A percentile compares a stretch with the other conserved stretches of the same genome.
These are phyloP conservation scores for Colletotrichum tamarilloi DNA, from an alignment of 2,329 filamentous ascomycete species.

Conservation along the genomic window DNA sequence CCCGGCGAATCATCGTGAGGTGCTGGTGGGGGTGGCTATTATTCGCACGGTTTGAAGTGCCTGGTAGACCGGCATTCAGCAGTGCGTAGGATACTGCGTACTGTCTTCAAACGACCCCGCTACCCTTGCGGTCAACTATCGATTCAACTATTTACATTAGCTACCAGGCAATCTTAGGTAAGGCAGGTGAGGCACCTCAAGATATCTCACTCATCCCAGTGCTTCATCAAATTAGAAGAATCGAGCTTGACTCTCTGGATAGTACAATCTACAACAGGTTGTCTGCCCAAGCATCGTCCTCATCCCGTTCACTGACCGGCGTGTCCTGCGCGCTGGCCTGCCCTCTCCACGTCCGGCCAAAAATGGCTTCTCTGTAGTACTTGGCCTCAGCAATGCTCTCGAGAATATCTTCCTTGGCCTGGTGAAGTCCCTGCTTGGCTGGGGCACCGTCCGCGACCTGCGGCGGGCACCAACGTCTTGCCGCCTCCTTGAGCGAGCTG, in stretches of 20 bases:
- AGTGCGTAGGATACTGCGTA: neutral
- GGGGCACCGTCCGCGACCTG: conserved; percentile 72
- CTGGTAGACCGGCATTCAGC: rapidly evolving
- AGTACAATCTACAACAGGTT: conserved; percentile 23
- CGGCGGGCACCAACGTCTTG: conserved; percentile 79
- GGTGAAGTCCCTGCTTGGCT: conserved; percentile 79
- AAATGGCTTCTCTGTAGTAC: conserved; percentile 82
- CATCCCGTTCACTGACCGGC: conserved; percentile 31
- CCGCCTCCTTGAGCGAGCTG: conserved; percentile 91
- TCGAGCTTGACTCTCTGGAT: neutral
- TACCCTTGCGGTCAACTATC: neutral
- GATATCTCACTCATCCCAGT: neutral
- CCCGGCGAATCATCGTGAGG: neutral
- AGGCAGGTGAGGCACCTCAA: neutral
- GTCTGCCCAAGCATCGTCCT: conserved; percentile 36
- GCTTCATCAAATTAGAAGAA: too few relatives aligned
- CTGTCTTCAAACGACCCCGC: neutral
- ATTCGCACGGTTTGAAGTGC: neutral
- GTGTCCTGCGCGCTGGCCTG: conserved; percentile 22
- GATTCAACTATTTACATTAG: neutral
- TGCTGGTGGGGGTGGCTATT: neutral
- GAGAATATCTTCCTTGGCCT: conserved; percentile 88
- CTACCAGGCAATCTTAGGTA: neutral
- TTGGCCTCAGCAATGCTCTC: conserved; percentile 94
- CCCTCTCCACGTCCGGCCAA: conserved; percentile 52